Conservation (phyloP, 1,139 yeast genomes). For the Blastobotrys buckinghamii region DNA sequence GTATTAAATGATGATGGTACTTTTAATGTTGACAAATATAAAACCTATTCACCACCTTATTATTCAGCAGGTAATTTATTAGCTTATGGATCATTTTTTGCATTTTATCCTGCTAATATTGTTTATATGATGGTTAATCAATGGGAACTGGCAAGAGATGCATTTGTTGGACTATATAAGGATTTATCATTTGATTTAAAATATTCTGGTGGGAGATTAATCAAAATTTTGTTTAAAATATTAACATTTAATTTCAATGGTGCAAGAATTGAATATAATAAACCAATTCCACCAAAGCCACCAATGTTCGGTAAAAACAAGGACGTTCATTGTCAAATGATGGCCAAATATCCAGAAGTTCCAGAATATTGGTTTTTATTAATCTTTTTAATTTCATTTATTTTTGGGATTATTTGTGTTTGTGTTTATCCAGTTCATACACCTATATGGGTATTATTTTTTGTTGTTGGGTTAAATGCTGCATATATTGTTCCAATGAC, state of each 20-base stretch:
- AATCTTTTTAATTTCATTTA: conserved; percentile 40
- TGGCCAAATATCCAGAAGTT: conserved; percentile 29
- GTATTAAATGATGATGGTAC: conserved; percentile 35
- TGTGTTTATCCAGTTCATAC: conserved; percentile 42
- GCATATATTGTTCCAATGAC: conserved; percentile 49
- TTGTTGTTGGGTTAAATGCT: conserved; percentile 50
- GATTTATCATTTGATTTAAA: conserved; percentile 5
- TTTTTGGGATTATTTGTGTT: conserved; percentile 43
- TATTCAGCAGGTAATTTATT: conserved; percentile 38
- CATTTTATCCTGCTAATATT: conserved; percentile 27
- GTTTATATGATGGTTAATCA: conserved; percentile 22
- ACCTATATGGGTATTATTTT: conserved; percentile 52
- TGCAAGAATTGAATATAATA: conserved; percentile 1
- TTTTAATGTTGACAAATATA: conserved; percentile 30
- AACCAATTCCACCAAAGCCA: not conserved
- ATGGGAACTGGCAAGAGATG: conserved; percentile 21
- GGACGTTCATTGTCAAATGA: conserved; percentile 14
- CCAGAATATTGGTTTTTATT: conserved; percentile 54
- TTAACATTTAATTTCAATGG: conserved; percentile 4
- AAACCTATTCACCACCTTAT: conserved; percentile 44
- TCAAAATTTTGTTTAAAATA: not conserved
- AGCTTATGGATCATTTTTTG: conserved; percentile 33
- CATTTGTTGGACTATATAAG: conserved; percentile 16
- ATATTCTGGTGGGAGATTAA: not conserved
- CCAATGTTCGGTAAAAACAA: conserved; percentile 10